Base-by-base conservation (phyloP, 192 early-diverging fungal species). In the Podila verticillata region DNA sequence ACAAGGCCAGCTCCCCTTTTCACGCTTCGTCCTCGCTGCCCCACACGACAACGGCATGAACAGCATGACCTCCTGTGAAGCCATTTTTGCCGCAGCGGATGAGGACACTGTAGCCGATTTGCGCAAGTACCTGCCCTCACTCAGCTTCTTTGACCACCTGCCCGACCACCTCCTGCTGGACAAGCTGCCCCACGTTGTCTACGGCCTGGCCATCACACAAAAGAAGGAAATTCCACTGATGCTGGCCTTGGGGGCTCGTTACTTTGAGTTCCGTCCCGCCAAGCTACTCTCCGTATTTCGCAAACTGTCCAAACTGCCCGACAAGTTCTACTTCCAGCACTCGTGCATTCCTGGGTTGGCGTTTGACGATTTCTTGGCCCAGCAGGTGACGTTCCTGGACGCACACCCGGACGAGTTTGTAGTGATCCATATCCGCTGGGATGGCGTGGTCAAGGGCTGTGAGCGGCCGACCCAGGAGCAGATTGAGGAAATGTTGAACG, bases 41-140 rank as follows among this genome's bases (percentile, higher is more conserved):
- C 71, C 71, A 8, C 71, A 73, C 44, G 71, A 73, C 47, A 73
- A 73, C 24, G 71, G 71, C 29, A 73, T 73, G 71, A 73, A 73
- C 63, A 60, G 48, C 32, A 73, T 73, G 71, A 28, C 22, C 7
- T 60, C 28, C 54, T 73, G 71, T 34, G 63, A 73, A 10, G 56
- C 63, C 8, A 31, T 73, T 20, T 73, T 73, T 19, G 3, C 47
- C 31, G 56, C 71, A 2, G 71, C 71, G n/a, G 44, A 73, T 28
- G 10, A n/a, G 5, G 63, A 65, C 39, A 58, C 63, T 8, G 2
- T 73, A 3, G 39, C 20, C 15, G 57, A 65, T 13, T 26, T 73
- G 48, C 54, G 49, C 20, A 65, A 73, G 22, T 13, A 30, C 44
- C 31, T 73, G 9, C 71, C 71, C 4, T 22, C 26, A 13, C 34